Conservation (phyloP, 192 early-diverging fungal species). For the Chytriomyces sp. region DNA sequence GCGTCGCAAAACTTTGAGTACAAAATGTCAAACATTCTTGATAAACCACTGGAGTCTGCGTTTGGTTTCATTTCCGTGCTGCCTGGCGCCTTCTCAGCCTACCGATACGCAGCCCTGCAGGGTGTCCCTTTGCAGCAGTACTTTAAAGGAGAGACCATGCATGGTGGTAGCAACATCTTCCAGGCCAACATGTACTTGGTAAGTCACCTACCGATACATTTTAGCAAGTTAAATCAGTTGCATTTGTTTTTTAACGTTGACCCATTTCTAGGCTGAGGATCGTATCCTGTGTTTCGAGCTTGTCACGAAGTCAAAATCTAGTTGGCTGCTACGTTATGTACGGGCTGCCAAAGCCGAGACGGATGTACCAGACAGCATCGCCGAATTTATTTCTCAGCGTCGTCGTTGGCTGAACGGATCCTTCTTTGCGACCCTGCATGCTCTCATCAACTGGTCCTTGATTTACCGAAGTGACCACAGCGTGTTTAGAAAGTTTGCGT, state of each 20-base stretch:
- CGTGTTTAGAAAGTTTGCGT: conserved; percentile 67
- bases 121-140: conserved; percentile 75
- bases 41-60: conserved; percentile 73
- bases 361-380: conserved; percentile 76
- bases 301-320: conserved; percentile 70
- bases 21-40: conserved; percentile 62
- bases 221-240: not conserved
- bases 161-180: conserved; percentile 68
- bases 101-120: conserved; percentile 76
- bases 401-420: conserved; percentile 64
- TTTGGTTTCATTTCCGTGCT: conserved; percentile 95
- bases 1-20: conserved; percentile 80
- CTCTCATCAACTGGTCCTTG: conserved; percentile 65
- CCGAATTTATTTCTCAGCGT: conserved; percentile 61
- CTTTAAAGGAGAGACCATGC: conserved; percentile 57
- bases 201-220: not conserved
- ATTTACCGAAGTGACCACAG: conserved; percentile 72
- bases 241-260: not conserved
- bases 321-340: conserved; percentile 80
- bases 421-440: conserved; percentile 69
- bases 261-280: conserved; percentile 63
- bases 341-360: conserved; percentile 75
- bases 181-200: conserved; percentile 81
- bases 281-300: conserved; percentile 87
- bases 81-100: conserved; percentile 91